Evolutionary conservation across 176 grass and related monocot genomes (phyloP).

Genomic region (Microstegium vimineum): DNA sequence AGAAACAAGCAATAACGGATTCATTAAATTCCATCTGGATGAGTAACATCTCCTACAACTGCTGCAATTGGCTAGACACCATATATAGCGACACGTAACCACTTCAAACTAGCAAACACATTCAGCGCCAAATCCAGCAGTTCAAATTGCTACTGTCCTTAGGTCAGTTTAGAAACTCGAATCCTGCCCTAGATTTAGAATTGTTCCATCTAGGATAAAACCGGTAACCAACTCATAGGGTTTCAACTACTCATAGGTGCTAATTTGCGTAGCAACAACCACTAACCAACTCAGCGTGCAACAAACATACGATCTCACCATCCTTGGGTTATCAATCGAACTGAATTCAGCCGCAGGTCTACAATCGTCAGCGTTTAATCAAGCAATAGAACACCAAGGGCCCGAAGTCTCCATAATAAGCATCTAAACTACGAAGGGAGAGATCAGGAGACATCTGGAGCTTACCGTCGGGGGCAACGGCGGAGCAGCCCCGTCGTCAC

Average conservation of each 20-base stretch:
- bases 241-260: neutral
- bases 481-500: constrained; percentile 57
- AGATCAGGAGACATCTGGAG: neutral
- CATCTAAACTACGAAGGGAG: constrained; percentile 3
- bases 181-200: constrained; percentile 5
- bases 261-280: neutral
- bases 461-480: constrained; percentile 73
- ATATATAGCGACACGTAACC: neutral
- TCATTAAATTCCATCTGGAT: neutral
- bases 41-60: neutral
- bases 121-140: constrained; percentile 2
- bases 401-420: neutral
- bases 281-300: neutral
- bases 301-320: neutral
- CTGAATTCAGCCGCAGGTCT: neutral
- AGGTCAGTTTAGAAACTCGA: neutral
- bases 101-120: neutral
- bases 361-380: neutral
- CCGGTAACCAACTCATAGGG: no score
- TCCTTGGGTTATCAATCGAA: neutral
- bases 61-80: neutral
- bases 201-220: neutral
- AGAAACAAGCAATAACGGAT: neutral
- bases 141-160: neutral
- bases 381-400: neutral